phyloP scores from a whole-genome alignment of 441 rosid species.

The Caryocar brasiliense region DNA sequence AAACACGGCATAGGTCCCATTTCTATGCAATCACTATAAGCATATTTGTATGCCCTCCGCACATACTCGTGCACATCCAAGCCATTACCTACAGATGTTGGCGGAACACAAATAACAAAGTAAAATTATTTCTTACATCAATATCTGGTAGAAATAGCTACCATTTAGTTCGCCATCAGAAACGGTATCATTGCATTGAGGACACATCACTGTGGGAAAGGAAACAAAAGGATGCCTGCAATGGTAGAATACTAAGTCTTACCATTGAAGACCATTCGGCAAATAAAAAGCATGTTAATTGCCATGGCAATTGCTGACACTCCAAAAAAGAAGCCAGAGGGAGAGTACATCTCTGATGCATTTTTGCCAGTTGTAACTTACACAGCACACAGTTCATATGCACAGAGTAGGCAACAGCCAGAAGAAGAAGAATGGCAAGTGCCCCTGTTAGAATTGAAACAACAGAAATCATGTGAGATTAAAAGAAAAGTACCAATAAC shows the following conservation, averaged over 20 bases:
- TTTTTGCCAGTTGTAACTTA: slow-evolving; percentile 85
- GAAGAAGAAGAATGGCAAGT: slow-evolving; percentile 95
- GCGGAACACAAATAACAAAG: slow-evolving; percentile 11
- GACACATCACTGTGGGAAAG: slow-evolving; percentile 5
- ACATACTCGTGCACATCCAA: slow-evolving; percentile 99
- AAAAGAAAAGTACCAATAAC: background rate
- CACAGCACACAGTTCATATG: slow-evolving; percentile 96
- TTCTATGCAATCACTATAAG: slow-evolving; percentile 94
- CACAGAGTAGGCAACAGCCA: slow-evolving; percentile 94
- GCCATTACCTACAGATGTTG: slow-evolving; percentile 69
- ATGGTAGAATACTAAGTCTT: slow-evolving; percentile 18
- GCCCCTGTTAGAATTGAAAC: slow-evolving; percentile 48
- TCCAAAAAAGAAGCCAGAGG: slow-evolving; percentile 98
- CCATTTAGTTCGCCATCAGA: slow-evolving; percentile 7
- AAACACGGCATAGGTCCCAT: slow-evolving; percentile 87
- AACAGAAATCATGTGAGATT: slow-evolving; percentile 11
- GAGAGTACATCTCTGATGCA: slow-evolving; percentile 91
- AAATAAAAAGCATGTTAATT: slow-evolving; percentile 96
- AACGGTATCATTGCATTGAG: slow-evolving; percentile 7
- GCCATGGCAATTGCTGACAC: slow-evolving; percentile 97
- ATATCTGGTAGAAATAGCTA: slow-evolving; percentile 5
- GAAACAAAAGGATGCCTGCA: slow-evolving; percentile 13
- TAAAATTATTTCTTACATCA: background rate
- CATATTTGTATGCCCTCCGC: slow-evolving; percentile 93
- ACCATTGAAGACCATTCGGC: slow-evolving; percentile 98